phyloP scores from a whole-genome alignment of 1,284 basidiomycete species.

The Hemileia vastatrix region DNA sequence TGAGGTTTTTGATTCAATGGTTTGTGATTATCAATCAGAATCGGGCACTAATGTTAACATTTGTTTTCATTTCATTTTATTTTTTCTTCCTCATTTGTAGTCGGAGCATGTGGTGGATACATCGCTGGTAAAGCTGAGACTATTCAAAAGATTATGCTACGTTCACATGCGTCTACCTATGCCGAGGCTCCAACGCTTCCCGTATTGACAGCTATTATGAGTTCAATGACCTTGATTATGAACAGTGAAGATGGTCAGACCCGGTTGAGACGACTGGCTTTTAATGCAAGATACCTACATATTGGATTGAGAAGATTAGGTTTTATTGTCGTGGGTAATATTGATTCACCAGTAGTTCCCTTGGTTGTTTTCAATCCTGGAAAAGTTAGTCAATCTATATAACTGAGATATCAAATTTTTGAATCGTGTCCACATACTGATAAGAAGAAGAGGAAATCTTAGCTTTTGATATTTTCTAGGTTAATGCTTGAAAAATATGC shows the following conservation, averaged over 20 bases:
- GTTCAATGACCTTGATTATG: constrained; percentile 95
- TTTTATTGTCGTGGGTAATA: constrained; percentile 43
- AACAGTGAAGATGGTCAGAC: constrained; percentile 50
- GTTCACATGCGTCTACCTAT: constrained; percentile 75
- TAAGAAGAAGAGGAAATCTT: constrained; percentile 42
- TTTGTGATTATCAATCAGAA: too few relatives aligned
- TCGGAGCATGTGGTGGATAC: constrained; percentile 94
- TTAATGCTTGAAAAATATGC: constrained; percentile 22
- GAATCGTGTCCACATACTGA: background rate
- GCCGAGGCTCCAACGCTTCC: constrained; percentile 84
- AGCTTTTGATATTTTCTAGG: constrained; percentile 17
- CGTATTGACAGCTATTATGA: constrained; percentile 78
- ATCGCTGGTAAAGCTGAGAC: constrained; percentile 71
- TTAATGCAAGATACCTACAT: constrained; percentile 45
- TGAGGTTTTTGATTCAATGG: too few relatives aligned
- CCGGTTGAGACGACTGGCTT: constrained; percentile 42
- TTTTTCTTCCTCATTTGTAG: too few relatives aligned
- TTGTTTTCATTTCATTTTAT: too few relatives aligned
- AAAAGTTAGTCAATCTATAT: constrained; percentile 1
- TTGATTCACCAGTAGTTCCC: constrained; percentile 39
- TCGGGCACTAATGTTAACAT: too few relatives aligned
- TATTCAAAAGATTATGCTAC: constrained; percentile 68
- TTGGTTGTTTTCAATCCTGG: constrained; percentile 24
- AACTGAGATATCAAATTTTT: background rate
- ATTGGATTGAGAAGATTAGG: constrained; percentile 44